phyloP scores from a whole-genome alignment of 176 grass and related monocot species.

The Stipa capillata region DNA sequence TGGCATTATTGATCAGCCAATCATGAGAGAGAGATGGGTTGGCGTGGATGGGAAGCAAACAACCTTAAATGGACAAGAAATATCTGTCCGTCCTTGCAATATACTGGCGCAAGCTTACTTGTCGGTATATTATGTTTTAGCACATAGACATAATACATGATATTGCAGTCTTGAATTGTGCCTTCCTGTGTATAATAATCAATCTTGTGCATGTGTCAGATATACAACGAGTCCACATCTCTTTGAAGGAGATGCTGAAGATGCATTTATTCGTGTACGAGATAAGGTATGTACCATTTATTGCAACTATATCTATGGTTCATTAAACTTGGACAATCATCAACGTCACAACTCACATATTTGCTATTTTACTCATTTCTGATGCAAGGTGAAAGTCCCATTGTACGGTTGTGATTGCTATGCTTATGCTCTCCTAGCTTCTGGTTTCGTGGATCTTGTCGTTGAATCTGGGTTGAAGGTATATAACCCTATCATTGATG shows the following conservation, averaged over 20 bases:
- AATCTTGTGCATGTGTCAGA: constrained; percentile 27
- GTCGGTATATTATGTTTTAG: constrained; percentile 34
- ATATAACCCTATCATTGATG: constrained; percentile 2
- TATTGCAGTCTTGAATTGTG: neutral
- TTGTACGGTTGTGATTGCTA: constrained; percentile 98
- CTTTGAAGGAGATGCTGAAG: constrained; percentile 69
- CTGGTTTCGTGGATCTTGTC: constrained; percentile 88
- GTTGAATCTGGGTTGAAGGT: constrained; percentile 96
- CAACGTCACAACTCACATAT: neutral
- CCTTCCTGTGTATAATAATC: neutral
- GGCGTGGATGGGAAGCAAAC: constrained; percentile 61
- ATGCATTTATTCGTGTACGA: constrained; percentile 76
- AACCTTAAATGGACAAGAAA: constrained; percentile 73
- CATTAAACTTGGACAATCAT: neutral
- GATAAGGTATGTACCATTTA: constrained; percentile 45
- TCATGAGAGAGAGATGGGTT: constrained; percentile 87
- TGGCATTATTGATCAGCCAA: constrained; percentile 79
- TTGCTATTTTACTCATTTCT: constrained; percentile 9
- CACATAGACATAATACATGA: neutral
- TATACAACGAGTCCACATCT: constrained; percentile 96
- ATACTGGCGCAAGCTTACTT: constrained; percentile 79
- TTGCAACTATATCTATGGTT: constrained; percentile 6
- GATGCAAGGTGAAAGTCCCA: constrained; percentile 82
- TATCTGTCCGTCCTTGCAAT: constrained; percentile 67
- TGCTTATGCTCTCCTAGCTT: constrained; percentile 86